These are phyloP conservation scores for Coemansia sp. DNA, from an alignment of 192 early-diverging fungal species.

Conservation along the genomic window DNA sequence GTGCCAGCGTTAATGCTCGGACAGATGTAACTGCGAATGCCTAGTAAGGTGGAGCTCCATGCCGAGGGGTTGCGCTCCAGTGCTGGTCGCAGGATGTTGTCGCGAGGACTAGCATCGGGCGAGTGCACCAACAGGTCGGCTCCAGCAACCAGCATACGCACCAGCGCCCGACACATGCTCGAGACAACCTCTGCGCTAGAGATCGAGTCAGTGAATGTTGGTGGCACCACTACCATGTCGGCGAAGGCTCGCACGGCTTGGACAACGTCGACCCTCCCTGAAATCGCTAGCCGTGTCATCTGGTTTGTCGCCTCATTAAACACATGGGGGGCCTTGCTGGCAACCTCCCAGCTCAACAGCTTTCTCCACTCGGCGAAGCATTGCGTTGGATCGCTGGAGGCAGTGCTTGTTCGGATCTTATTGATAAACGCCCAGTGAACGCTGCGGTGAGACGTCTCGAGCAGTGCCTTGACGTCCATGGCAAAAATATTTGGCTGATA, in stretches of 20 bases:
- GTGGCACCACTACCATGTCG: slow-evolving; percentile 20
- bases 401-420: slow-evolving; percentile 19
- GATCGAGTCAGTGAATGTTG: not conserved
- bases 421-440: slow-evolving; percentile 39
- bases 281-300: slow-evolving; percentile 7
- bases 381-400: slow-evolving; percentile 1
- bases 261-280: slow-evolving; percentile 17
- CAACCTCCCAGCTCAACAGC: slow-evolving; percentile 28
- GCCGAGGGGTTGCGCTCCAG: slow-evolving; percentile 24
- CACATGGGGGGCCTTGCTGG: slow-evolving; percentile 28
- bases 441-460: slow-evolving; percentile 37
- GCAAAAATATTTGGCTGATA: not conserved
- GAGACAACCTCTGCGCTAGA: slow-evolving; percentile 10
- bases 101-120: slow-evolving; percentile 9
- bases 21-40: slow-evolving; percentile 3
- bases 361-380: slow-evolving; percentile 24
- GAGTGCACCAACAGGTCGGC: slow-evolving; percentile 12
- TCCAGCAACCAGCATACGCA: slow-evolving; percentile 20
- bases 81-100: slow-evolving; percentile 20
- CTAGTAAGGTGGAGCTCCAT: slow-evolving; percentile 12
- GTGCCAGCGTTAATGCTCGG: not conserved
- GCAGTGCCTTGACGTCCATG: slow-evolving; percentile 24
- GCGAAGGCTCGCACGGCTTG: slow-evolving; percentile 16
- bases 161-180: slow-evolving; percentile 13
- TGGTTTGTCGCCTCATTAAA: slow-evolving; percentile 20